A percentile compares a stretch with the other conserved stretches of the same genome.
Evolutionary conservation across 805 yeast genomes (phyloP).

Genomic region (Ogataea nonfermentans): DNA sequence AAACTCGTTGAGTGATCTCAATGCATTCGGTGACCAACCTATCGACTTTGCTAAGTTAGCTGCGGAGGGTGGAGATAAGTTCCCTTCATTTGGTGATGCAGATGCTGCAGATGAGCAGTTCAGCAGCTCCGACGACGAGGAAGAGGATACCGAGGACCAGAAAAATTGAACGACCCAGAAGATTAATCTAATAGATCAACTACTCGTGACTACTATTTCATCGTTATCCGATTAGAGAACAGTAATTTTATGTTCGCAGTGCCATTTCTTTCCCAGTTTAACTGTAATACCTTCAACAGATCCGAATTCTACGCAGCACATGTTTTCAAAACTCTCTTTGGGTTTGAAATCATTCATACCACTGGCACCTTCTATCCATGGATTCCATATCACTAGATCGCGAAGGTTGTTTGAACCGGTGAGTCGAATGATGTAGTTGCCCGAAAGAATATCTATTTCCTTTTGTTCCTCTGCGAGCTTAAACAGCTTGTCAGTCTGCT

Average conservation of each 20-base stretch:
- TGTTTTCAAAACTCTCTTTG: conserved; percentile 16
- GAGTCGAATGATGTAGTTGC: conserved; percentile 15
- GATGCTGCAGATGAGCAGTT: conserved; percentile 29
- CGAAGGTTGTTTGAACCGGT: conserved; percentile 13
- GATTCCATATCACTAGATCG: conserved; percentile 24
- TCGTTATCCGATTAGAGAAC: conserved; percentile 1
- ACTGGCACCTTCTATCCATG: conserved; percentile 18
- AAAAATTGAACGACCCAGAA: conserved; percentile 2
- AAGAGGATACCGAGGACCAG: conserved; percentile 14
- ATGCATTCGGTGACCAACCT: conserved; percentile 24
- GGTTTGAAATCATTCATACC: conserved; percentile 22
- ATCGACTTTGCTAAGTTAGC: conserved; percentile 31
- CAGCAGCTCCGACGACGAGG: conserved; percentile 32
- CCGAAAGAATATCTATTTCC: conserved; percentile 19
- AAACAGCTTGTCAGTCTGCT: conserved; percentile 18
- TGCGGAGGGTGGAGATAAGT: conserved; percentile 45
- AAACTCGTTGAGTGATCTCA: conserved; percentile 22
- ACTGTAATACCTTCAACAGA: conserved; percentile 14
- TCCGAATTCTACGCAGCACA: conserved; percentile 25
- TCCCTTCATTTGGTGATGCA: conserved; percentile 42
- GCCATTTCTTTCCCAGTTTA: conserved; percentile 15
- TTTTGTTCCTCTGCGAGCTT: conserved; percentile 3
- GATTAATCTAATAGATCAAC: conserved; percentile 6
- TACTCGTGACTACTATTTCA: neutral
- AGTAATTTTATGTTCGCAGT: conserved; percentile 14